A percentile compares a stretch with the other conserved stretches of the same genome.
Evolutionary conservation across 1,284 basidiomycete species (phyloP).

Genomic region (Cryptococcus maquisensis): DNA sequence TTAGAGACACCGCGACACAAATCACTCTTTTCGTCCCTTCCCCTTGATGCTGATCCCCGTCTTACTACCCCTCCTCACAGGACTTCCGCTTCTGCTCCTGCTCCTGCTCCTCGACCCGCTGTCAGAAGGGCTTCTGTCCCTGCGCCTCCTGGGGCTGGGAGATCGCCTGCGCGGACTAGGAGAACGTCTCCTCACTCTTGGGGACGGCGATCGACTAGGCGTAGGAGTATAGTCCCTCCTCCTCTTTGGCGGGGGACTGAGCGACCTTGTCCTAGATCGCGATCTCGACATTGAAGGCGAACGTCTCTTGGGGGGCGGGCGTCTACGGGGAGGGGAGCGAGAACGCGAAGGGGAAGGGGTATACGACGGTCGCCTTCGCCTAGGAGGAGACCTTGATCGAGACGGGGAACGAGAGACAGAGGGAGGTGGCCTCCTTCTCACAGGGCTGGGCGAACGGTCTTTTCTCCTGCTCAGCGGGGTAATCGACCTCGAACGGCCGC

Average conservation of each 20-base stretch:
- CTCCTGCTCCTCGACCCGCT: background rate
- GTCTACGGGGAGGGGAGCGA: constrained; percentile 10
- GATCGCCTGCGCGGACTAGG: too few relatives aligned
- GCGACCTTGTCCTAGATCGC: background rate
- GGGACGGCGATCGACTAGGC: constrained; percentile 1
- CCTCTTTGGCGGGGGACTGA: background rate
- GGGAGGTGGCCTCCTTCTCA: background rate
- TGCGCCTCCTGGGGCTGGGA: constrained; percentile 6
- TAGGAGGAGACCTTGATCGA: constrained; percentile 1
- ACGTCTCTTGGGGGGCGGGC: background rate
- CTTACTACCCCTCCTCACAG: constrained; percentile 7
- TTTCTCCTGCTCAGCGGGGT: background rate
- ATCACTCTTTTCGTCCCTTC: constrained; percentile 19
- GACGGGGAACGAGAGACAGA: background rate
- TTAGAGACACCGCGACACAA: constrained; percentile 14
- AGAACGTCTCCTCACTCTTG: constrained; percentile 2
- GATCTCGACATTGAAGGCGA: constrained; percentile 7
- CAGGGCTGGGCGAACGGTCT: background rate
- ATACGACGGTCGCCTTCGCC: background rate
- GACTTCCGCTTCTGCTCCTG: background rate
- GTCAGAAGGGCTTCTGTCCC: background rate
- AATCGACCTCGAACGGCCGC: background rate
- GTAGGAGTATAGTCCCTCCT: background rate
- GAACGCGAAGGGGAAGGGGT: background rate
- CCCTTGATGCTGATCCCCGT: background rate